Conservation (phyloP, 352 stramenopile genomes). For the Discostella stelligera region DNA sequence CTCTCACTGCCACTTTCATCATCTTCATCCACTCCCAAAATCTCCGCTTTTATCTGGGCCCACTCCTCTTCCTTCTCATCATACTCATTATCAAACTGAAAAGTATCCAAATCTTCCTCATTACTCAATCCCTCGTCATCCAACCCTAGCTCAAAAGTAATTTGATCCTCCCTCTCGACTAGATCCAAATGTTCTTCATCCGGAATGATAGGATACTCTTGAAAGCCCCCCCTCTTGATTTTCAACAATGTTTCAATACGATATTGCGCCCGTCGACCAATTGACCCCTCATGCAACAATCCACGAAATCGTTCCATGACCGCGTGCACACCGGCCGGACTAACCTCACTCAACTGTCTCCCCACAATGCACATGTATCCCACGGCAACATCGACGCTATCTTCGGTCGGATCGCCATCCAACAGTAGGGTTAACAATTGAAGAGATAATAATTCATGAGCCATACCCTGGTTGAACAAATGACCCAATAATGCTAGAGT, state of each 20-base stretch:
- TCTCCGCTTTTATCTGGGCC: constrained; percentile 93
- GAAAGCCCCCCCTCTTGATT: constrained; percentile 93
- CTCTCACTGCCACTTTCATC: constrained; percentile 81
- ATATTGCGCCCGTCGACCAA: constrained; percentile 98
- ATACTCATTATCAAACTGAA: constrained; percentile 91
- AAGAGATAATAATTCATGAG: constrained; percentile 95
- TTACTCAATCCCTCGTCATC: constrained; percentile 93
- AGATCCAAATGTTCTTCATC: constrained; percentile 91
- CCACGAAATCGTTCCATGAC: constrained; percentile 97
- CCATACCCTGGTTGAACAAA: constrained; percentile 98
- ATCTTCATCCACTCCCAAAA: constrained; percentile 90
- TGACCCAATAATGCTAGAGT: constrained; percentile 96
- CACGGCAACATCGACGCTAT: constrained; percentile 97
- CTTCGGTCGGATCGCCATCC: constrained; percentile 93
- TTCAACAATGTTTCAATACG: constrained; percentile 97
- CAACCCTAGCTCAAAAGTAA: constrained; percentile 95
- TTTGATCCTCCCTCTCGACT: constrained; percentile 97
- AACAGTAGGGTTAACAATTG: constrained; percentile 96
- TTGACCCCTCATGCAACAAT: constrained; percentile 95
- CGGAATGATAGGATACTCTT: constrained; percentile 91
- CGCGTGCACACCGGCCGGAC: constrained; percentile 87
- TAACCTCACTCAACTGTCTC: constrained; percentile 76
- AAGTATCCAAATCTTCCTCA: constrained; percentile 95
- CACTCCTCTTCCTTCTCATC: constrained; percentile 96
- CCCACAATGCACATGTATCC: constrained; percentile 96